Conservation (phyloP, 1,284 basidiomycete genomes). For the Apiotrichum brassicae region DNA sequence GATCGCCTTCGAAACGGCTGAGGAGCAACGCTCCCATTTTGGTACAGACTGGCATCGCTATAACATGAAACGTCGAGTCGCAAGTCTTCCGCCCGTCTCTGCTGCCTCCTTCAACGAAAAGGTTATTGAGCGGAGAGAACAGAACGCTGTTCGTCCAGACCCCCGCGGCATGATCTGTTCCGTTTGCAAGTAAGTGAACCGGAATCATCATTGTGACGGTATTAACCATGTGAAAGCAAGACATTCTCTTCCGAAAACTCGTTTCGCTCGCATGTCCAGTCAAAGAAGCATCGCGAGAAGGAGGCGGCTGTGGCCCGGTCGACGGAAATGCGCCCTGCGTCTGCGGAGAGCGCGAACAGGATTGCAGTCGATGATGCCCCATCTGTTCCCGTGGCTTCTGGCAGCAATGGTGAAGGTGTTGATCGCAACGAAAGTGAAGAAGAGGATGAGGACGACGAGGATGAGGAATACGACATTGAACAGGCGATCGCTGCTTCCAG, state of each 20-base stretch:
- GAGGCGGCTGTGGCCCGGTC: no score
- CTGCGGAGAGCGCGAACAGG: no score
- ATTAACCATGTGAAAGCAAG: conserved; percentile 62
- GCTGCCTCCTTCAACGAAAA: conserved; percentile 79
- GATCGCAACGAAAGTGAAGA: no score
- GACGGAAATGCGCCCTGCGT: no score
- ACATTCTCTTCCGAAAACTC: conserved; percentile 83
- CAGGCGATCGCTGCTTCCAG: conserved; percentile 70
- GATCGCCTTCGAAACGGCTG: conserved; percentile 77
- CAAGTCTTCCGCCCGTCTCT: conserved; percentile 79
- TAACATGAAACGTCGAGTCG: conserved; percentile 96
- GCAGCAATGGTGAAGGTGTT: no score
- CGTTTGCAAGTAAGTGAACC: conserved; percentile 63
- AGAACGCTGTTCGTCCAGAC: conserved; percentile 64
- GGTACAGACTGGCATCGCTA: conserved; percentile 93
- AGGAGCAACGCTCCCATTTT: conserved; percentile 87
- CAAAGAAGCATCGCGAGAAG: conserved; percentile 84
- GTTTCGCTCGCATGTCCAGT: conserved; percentile 77
- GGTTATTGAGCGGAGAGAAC: conserved; percentile 68
- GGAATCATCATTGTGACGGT: no score
- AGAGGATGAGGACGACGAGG: conserved; percentile 29
- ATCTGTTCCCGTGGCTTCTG: no score
- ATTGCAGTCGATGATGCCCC: no score
- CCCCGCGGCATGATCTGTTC: conserved; percentile 63
- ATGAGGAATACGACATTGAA: conserved; percentile 56